These are phyloP conservation scores for Spathaspora sp. DNA, from an alignment of 805 yeast genomes.

Conservation along the genomic window DNA sequence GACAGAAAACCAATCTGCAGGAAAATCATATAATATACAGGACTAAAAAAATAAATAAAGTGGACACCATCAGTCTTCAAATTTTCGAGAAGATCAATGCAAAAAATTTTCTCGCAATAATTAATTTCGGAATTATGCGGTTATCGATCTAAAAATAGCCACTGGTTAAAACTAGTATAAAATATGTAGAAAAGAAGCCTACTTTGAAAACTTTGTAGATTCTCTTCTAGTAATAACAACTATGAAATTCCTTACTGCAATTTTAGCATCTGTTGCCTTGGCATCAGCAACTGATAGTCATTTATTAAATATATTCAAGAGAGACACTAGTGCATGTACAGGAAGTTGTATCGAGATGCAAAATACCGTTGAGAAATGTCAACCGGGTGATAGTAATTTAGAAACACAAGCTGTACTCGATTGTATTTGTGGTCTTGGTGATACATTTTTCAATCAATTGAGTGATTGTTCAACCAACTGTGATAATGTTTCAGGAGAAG, in stretches of 20 bases:
- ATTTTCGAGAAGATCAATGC: no score
- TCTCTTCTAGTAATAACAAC: background rate
- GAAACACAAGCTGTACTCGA: background rate
- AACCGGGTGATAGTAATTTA: background rate
- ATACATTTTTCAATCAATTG: background rate
- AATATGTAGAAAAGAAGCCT: no score
- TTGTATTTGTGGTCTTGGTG: background rate
- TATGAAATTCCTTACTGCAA: background rate
- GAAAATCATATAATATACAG: no score
- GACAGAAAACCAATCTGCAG: no score
- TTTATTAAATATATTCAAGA: background rate
- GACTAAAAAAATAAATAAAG: no score
- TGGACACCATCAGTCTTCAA: no score
- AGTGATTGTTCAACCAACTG: background rate
- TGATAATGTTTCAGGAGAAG: background rate
- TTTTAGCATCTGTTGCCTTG: background rate
- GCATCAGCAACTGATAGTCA: background rate
- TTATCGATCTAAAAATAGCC: no score
- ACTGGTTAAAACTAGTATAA: no score
- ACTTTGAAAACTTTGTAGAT: background rate
- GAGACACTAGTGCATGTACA: background rate
- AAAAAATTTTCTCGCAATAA: no score
- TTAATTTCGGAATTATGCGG: no score
- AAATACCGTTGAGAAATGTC: background rate
- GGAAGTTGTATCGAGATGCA: background rate